Evolutionary conservation across 805 yeast species (phyloP).

Genomic region (Teunomyces cretensis): DNA sequence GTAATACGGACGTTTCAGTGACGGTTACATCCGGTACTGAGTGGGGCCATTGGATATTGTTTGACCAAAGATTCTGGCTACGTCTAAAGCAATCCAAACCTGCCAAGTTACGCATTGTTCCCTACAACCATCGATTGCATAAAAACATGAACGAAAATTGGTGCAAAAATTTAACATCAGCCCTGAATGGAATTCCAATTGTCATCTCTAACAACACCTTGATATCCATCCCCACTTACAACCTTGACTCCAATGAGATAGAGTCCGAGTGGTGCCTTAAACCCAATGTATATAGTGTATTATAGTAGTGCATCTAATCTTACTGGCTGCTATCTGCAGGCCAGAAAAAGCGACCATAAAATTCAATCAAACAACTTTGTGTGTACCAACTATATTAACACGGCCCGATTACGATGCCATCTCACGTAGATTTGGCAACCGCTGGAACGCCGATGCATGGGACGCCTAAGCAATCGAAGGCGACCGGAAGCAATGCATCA

Average conservation of each 20-base stretch:
- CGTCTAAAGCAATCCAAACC: slow-evolving; percentile 8
- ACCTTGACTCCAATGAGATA: not conserved
- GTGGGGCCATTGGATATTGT: slow-evolving; percentile 33
- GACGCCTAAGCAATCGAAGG: slow-evolving; percentile 3
- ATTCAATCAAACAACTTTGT: not conserved
- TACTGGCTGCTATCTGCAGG: not conserved
- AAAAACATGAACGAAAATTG: not conserved
- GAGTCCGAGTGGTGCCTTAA: slow-evolving; percentile 4
- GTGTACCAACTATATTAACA: not conserved
- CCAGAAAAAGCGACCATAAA: not conserved
- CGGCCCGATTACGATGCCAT: slow-evolving; percentile 2
- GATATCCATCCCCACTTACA: slow-evolving; percentile 3
- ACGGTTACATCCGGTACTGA: slow-evolving; percentile 2
- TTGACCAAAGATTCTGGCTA: slow-evolving; percentile 44
- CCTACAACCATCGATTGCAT: slow-evolving; percentile 5
- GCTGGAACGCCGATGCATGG: slow-evolving; percentile 11
- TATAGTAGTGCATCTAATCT: not conserved
- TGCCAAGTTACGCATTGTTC: not conserved
- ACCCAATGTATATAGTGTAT: slow-evolving; percentile 1
- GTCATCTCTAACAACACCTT: not conserved
- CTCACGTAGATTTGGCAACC: slow-evolving; percentile 8
- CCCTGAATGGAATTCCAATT: slow-evolving; percentile 2
- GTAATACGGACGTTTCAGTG: not conserved
- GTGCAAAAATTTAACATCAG: not conserved
- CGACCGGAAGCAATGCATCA: slow-evolving; percentile 13